Evolutionary conservation across 768 basidiomycete genomes (phyloP).

Genomic region (Tylopilus cervinicoccineus): DNA sequence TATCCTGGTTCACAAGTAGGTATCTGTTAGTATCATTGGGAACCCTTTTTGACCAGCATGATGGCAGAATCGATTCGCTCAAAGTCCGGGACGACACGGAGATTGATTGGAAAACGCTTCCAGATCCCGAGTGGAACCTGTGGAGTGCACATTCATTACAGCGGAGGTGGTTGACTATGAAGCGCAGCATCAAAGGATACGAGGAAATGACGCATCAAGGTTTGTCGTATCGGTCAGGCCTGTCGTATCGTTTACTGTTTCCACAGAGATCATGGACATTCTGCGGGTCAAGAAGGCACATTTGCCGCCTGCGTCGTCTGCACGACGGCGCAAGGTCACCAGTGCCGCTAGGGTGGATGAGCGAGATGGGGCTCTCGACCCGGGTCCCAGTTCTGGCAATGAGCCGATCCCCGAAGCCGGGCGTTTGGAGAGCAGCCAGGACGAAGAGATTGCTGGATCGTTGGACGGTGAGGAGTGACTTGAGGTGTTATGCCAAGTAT

Average conservation of each 20-base stretch:
- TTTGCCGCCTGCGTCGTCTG: constrained; percentile 37
- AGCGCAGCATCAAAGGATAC: constrained; percentile 67
- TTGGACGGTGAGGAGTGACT: constrained; percentile 18
- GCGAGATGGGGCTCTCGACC: constrained; percentile 28
- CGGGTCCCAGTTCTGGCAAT: constrained; percentile 13
- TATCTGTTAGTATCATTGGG: background rate
- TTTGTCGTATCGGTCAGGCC: constrained; percentile 26
- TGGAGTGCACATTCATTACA: constrained; percentile 82
- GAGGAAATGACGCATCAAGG: constrained; percentile 82
- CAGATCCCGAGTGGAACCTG: constrained; percentile 74
- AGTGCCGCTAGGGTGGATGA: constrained; percentile 50
- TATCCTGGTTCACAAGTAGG: constrained; percentile 76
- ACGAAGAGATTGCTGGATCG: constrained; percentile 15
- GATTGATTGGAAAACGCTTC: constrained; percentile 77
- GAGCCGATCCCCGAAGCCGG: constrained; percentile 16
- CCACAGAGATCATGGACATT: constrained; percentile 76
- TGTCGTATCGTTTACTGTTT: constrained; percentile 8
- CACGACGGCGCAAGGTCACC: constrained; percentile 46
- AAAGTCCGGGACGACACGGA: constrained; percentile 77
- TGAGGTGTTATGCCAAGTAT: background rate
- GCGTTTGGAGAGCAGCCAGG: constrained; percentile 11
- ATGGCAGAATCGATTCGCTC: constrained; percentile 62
- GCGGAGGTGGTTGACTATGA: constrained; percentile 78
- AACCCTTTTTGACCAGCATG: background rate
- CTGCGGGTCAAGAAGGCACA: constrained; percentile 70